Percentiles rank a stretch among this genome's conserved stretches.
phyloP scores from a whole-genome alignment of 495 filamentous ascomycete species.

The Penicillium riverlandense region DNA sequence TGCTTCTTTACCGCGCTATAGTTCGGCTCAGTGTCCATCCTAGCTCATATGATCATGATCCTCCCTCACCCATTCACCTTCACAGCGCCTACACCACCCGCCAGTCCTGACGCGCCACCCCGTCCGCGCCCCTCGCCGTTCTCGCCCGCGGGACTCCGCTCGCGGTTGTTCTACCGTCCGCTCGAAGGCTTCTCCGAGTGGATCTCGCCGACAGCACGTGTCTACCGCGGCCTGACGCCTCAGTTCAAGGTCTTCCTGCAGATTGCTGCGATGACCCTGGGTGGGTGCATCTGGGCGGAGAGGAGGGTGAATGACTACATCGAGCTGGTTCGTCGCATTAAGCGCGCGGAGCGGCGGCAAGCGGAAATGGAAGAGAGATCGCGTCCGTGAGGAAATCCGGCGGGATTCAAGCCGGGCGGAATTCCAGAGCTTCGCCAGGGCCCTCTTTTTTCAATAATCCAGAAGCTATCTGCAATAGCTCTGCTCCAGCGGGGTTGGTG shows the following conservation, averaged over 20 bases:
- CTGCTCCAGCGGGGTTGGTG: no score
- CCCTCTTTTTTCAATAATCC: no score
- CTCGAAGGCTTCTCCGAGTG: slow-evolving; percentile 38
- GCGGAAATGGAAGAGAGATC: slow-evolving; percentile 45
- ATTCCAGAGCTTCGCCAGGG: not conserved
- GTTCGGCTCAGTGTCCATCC: slow-evolving; percentile 42
- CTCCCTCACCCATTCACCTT: slow-evolving; percentile 42
- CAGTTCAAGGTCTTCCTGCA: slow-evolving; percentile 93
- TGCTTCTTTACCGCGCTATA: slow-evolving; percentile 5
- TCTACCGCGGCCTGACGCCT: slow-evolving; percentile 76
- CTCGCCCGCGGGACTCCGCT: slow-evolving; percentile 29
- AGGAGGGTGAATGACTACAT: slow-evolving; percentile 60
- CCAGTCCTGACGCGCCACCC: slow-evolving; percentile 11
- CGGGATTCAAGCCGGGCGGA: not conserved
- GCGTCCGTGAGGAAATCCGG: slow-evolving; percentile 4
- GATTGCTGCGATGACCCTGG: slow-evolving; percentile 81
- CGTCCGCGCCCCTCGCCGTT: slow-evolving; percentile 23
- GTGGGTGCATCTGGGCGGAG: slow-evolving; percentile 80
- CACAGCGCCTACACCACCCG: slow-evolving; percentile 13
- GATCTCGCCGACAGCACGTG: slow-evolving; percentile 47
- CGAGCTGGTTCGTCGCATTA: slow-evolving; percentile 41
- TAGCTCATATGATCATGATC: slow-evolving; percentile 41
- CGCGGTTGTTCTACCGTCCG: slow-evolving; percentile 35
- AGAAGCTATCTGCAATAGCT: no score
- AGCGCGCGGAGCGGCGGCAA: slow-evolving; percentile 56